Conservation (phyloP, 1,139 yeast genomes). For the Blastobotrys arbuscula region DNA sequence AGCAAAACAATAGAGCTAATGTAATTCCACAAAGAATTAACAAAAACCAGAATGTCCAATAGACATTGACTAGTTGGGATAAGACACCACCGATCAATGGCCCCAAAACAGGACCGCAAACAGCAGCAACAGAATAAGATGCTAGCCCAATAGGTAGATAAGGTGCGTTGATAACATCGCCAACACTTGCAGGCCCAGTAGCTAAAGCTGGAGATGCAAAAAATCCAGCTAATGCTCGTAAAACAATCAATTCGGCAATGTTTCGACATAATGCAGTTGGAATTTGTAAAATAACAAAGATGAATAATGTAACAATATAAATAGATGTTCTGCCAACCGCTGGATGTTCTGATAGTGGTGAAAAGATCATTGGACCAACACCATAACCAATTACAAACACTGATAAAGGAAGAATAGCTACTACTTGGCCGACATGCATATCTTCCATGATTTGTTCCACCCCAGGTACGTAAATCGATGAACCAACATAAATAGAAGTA, state of each 20-base stretch:
- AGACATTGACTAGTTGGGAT: constrained; percentile 22
- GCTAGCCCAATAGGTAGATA: constrained; percentile 38
- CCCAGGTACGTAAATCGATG: constrained; percentile 62
- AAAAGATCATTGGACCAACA: constrained; percentile 49
- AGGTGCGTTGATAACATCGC: constrained; percentile 44
- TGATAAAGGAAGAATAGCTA: constrained; percentile 47
- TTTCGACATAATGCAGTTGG: constrained; percentile 44
- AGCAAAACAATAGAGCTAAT: constrained; percentile 33
- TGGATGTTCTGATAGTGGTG: constrained; percentile 52
- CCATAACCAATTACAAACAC: constrained; percentile 56
- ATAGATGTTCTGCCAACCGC: constrained; percentile 50
- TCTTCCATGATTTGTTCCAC: constrained; percentile 39
- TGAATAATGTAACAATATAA: constrained; percentile 48
- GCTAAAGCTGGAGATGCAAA: constrained; percentile 82
- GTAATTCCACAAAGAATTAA: constrained; percentile 37
- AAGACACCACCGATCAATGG: constrained; percentile 65
- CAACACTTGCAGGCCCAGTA: constrained; percentile 79
- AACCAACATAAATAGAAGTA: constrained; percentile 51
- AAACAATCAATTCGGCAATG: constrained; percentile 45
- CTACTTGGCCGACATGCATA: constrained; percentile 41
- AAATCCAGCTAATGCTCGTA: constrained; percentile 75
- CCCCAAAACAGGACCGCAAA: constrained; percentile 58
- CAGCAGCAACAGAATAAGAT: constrained; percentile 49
- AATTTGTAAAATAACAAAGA: constrained; percentile 56
- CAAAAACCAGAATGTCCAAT: constrained; percentile 45